phyloP scores from a whole-genome alignment of 192 early-diverging fungal species.

The Coemansia sp. region DNA sequence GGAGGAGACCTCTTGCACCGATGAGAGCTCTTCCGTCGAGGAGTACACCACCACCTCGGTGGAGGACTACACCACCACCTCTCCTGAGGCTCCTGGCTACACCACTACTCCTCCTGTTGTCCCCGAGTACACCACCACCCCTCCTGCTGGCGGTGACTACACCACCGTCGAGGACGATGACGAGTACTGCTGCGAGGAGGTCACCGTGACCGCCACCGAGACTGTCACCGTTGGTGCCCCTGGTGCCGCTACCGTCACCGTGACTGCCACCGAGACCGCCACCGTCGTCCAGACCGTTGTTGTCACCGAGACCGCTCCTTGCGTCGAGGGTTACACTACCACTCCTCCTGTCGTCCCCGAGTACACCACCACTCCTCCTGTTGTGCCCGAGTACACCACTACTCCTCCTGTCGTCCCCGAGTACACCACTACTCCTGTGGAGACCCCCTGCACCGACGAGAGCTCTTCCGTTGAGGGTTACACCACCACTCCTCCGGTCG shows the following conservation, averaged over 20 bases:
- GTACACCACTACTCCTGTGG: slow-evolving; percentile 8
- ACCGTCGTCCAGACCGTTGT: slow-evolving; percentile 9
- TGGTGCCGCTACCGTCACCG: slow-evolving; percentile 23
- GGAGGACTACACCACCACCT: slow-evolving; percentile 10
- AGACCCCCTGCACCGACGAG: not conserved
- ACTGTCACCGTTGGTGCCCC: slow-evolving; percentile 16
- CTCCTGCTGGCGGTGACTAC: not conserved
- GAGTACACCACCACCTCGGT: slow-evolving; percentile 9
- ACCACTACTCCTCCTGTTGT: slow-evolving; percentile 8
- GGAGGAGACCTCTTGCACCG: slow-evolving; percentile 5
- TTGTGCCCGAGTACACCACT: slow-evolving; percentile 10
- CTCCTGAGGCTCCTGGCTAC: not conserved
- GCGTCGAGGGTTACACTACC: slow-evolving; percentile 14
- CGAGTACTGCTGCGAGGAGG: slow-evolving; percentile 52
- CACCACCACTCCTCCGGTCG: not conserved
- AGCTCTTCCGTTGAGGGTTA: not conserved
- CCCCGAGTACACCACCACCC: not conserved
- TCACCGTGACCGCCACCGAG: slow-evolving; percentile 41
- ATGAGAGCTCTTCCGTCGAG: slow-evolving; percentile 1
- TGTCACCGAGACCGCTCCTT: slow-evolving; percentile 17
- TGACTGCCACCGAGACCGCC: slow-evolving; percentile 8
- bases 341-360: slow-evolving; percentile 6
- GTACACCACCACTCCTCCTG: slow-evolving; percentile 16
- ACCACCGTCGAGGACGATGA: slow-evolving; percentile 27
- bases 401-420: slow-evolving; percentile 3